phyloP scores from a whole-genome alignment of 2,329 filamentous ascomycete genomes.

The Calonectria crousiana region DNA sequence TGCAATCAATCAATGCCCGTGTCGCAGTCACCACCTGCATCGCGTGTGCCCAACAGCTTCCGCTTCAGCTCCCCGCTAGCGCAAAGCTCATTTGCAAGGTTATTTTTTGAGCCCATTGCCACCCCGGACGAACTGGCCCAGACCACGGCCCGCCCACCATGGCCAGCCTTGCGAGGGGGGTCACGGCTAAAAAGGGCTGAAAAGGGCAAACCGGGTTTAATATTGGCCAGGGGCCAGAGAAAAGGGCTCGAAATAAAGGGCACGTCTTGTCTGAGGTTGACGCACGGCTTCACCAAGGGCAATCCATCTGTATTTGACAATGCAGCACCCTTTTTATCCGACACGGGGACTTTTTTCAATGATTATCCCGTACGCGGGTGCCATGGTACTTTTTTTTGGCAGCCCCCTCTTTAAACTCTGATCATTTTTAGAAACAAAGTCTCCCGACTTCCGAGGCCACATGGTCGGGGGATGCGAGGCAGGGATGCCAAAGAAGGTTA shows the following conservation, averaged over 20 bases:
- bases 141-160: not conserved
- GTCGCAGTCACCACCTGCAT: not conserved
- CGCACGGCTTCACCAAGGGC: not conserved
- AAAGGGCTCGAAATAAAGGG: not conserved
- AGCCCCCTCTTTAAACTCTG: not conserved
- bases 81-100: not conserved
- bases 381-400: not conserved
- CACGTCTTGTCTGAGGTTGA: not conserved
- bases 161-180: not conserved
- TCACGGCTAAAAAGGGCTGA: not conserved
- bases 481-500: not conserved
- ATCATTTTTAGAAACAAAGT: not conserved
- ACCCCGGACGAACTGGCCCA: not conserved
- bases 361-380: not conserved
- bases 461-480: not conserved
- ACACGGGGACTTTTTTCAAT: not conserved
- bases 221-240: not conserved
- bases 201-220: not conserved
- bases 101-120: not conserved
- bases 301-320: not conserved
- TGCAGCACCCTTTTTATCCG: not conserved
- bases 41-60: not conserved
- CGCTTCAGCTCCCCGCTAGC: constrained; percentile 1
- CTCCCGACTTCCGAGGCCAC: constrained; percentile 1
- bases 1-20: not conserved